A percentile compares a stretch with the other conserved stretches of the same genome.
phyloP scores from a whole-genome alignment of 2,329 filamentous ascomycete genomes.

The Chaetomium sp. region DNA sequence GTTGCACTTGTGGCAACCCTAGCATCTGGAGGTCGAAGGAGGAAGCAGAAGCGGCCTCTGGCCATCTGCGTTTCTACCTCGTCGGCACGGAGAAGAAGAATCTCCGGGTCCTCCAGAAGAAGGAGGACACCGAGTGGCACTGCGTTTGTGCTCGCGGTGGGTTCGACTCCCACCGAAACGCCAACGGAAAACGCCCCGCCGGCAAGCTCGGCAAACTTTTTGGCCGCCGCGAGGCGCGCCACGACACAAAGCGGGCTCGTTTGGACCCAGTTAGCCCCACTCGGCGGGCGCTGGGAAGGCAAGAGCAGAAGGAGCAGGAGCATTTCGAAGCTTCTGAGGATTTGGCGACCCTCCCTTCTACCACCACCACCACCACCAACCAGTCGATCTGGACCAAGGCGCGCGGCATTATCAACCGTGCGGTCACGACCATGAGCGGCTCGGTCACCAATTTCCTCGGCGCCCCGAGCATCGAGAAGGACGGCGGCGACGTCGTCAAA shows the following conservation, averaged over 20 bases:
- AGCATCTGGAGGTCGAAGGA: slow-evolving; percentile 21
- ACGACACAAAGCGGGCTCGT: too few species aligned
- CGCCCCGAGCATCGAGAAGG: slow-evolving; percentile 7
- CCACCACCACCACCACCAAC: background rate
- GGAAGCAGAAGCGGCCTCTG: slow-evolving; percentile 19
- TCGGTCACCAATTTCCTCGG: slow-evolving; percentile 11
- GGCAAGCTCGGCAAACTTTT: slow-evolving; percentile 7
- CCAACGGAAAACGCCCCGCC: slow-evolving; percentile 22
- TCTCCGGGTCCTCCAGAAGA: slow-evolving; percentile 20
- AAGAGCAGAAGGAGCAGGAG: too few species aligned
- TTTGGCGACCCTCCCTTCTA: background rate
- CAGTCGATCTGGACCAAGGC: slow-evolving; percentile 16
- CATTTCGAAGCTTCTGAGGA: too few species aligned
- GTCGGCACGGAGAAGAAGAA: slow-evolving; percentile 10
- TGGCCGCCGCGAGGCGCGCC: too few species aligned
- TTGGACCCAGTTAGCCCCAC: too few species aligned
- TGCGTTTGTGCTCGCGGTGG: slow-evolving; percentile 18
- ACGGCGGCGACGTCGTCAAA: slow-evolving; percentile 19
- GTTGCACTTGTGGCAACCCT: slow-evolving; percentile 20
- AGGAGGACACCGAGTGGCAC: slow-evolving; percentile 21
- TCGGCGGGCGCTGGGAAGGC: too few species aligned
- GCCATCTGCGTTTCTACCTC: slow-evolving; percentile 23
- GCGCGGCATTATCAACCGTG: slow-evolving; percentile 7
- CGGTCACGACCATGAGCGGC: slow-evolving; percentile 18
- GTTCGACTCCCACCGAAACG: slow-evolving; percentile 12